A percentile compares a stretch with the other conserved stretches of the same genome.
Conservation (phyloP, 495 filamentous ascomycete genomes). For the Neurospora cerealis region DNA sequence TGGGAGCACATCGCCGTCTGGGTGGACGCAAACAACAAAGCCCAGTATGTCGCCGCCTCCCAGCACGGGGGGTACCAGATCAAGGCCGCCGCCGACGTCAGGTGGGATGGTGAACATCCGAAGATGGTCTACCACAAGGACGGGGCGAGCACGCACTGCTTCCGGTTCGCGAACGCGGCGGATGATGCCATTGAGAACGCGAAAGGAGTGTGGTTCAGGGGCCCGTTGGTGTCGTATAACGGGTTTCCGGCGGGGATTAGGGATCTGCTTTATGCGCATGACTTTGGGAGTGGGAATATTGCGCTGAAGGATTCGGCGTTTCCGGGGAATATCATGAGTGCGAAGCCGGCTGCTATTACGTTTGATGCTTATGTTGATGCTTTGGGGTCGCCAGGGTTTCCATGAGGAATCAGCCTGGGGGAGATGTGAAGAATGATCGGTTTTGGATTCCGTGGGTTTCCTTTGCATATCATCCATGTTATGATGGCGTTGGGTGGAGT, state of each 20-base stretch:
- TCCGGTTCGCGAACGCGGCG: conserved; percentile 29
- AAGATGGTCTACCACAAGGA: conserved; percentile 39
- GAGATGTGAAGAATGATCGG: background rate
- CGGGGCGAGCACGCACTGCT: conserved; percentile 28
- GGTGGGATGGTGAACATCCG: conserved; percentile 34
- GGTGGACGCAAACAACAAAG: conserved; percentile 14
- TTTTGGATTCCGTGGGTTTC: background rate
- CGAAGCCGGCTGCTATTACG: conserved; percentile 18
- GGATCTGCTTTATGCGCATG: conserved; percentile 17
- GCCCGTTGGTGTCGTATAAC: conserved; percentile 28
- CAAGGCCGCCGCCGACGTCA: conserved; percentile 20
- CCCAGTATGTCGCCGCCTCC: conserved; percentile 27
- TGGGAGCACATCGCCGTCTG: conserved; percentile 41
- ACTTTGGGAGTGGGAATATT: conserved; percentile 24
- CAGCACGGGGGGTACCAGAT: conserved; percentile 30
- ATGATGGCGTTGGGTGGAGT: background rate
- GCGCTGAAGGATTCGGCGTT: conserved; percentile 30
- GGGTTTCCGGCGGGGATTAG: conserved; percentile 21
- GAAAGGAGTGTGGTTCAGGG: conserved; percentile 30
- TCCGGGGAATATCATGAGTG: conserved; percentile 17
- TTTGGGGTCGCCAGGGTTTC: conserved; percentile 23
- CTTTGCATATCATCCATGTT: background rate
- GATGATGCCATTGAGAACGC: conserved; percentile 34
- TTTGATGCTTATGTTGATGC: conserved; percentile 30
- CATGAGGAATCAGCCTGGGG: background rate